Percentiles rank a stretch among this genome's conserved stretches.
Evolutionary conservation across 768 basidiomycete genomes (phyloP).

Genomic region (Tephrocybe sp.): DNA sequence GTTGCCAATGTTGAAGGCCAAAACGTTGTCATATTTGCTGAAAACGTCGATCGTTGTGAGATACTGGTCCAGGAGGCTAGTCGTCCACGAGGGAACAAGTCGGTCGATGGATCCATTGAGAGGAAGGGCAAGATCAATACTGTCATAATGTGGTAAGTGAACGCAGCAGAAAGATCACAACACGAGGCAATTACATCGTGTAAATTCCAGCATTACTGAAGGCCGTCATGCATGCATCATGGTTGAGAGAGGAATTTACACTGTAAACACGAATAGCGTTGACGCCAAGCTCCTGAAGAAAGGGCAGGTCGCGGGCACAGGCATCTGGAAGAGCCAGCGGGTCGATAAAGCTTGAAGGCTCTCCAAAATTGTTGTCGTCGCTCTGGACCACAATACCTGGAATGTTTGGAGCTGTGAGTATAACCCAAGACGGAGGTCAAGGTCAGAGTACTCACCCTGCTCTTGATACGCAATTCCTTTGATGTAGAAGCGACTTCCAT

Average conservation of each 20-base stretch:
- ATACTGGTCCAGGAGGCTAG: conserved; percentile 79
- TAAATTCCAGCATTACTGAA: conserved; percentile 84
- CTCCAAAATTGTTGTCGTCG: conserved; percentile 60
- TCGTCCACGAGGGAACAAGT: conserved; percentile 71
- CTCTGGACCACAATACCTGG: conserved; percentile 43
- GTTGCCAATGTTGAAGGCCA: conserved; percentile 90
- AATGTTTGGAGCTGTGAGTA: background rate
- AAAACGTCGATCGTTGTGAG: conserved; percentile 76
- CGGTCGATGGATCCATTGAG: conserved; percentile 86
- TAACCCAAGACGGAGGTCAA: conserved; percentile 1
- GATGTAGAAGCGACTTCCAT: conserved; percentile 83
- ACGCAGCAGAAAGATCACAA: conserved; percentile 7
- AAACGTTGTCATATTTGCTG: conserved; percentile 83
- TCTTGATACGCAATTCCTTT: conserved; percentile 86
- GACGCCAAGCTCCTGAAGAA: conserved; percentile 71
- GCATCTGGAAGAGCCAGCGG: conserved; percentile 66
- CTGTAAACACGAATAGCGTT: conserved; percentile 87
- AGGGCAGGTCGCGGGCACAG: conserved; percentile 80
- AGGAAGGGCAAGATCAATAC: conserved; percentile 85
- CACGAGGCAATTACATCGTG: conserved; percentile 62
- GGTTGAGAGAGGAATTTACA: conserved; percentile 79
- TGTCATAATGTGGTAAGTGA: conserved; percentile 26
- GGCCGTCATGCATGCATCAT: conserved; percentile 82
- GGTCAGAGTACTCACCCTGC: conserved; percentile 51
- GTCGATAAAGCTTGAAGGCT: conserved; percentile 78